Evolutionary conservation across 2,329 filamentous ascomycete species (phyloP), one percentile per base, ranked within the genome.

Genomic region (Ampelomyces quisqualis): DNA sequence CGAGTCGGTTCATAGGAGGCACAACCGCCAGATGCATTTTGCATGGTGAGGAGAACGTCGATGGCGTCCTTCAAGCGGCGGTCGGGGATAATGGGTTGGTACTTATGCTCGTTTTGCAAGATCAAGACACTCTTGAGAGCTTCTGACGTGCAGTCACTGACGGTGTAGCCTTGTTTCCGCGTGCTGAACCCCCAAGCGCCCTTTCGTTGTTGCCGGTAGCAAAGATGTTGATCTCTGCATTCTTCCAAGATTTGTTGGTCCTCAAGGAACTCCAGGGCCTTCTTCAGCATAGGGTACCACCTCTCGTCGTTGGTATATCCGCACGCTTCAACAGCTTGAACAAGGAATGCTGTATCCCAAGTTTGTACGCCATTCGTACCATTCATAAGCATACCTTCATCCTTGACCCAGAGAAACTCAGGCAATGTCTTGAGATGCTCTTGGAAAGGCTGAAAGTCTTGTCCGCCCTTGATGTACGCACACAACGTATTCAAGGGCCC

Each of bases 291-390:
- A 0, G 86, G 83, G 26, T 78, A 80, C 82, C 88, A 96, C 56
- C 84, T 82, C 9, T 82, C 75, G 33, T 94, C 82, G 20, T 83
- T 73, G n/a, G 86, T 84, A 18, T 96, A 78, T 0, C 87, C 89
- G 5, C 88, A 84, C 34, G 88, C 87, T 37, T 88, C 79, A 5
- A 88, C 80, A 1, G 88, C 85, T 67, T 95, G 90, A 22, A 96
- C 88, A 13, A 85, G 73, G 62, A 97, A 97, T 0, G 90, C 80
- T 0, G 93, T 98, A 64, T 98, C 93, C 93, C 93, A 98, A 51
- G 84, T 86, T 68, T 98, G 93, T 1, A 97, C 90, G n/a, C 93
- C 93, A 55, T 98, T 97, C 7, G 93, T 98, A 24, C 93, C 93
- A 57, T 96, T 96, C 70, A 85, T 85, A 33, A 97, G 77, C 88